phyloP scores from a whole-genome alignment of 2,329 filamentous ascomycete genomes.

The Cadophora sp. region DNA sequence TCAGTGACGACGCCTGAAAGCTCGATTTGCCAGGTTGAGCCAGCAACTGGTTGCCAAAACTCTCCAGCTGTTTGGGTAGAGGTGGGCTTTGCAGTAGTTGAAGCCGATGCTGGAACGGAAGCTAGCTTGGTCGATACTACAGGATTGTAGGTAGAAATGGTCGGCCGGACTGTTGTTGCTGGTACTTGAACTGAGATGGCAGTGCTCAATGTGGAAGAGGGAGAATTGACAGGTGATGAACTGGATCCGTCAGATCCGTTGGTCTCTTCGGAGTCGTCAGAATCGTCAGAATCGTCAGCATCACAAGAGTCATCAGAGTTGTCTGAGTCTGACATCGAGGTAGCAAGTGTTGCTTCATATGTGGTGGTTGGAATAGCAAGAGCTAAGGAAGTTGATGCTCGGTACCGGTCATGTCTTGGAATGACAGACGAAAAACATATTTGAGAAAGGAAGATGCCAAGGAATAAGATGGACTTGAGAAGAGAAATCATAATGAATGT shows the following conservation, averaged over 20 bases:
- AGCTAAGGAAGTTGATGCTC: neutral
- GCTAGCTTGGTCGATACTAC: neutral
- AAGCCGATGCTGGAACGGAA: neutral
- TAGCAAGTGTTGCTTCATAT: neutral
- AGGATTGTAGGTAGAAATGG: neutral
- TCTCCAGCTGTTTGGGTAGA: slow-evolving; percentile 13
- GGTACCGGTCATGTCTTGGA: slow-evolving; percentile 9
- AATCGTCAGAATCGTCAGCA: neutral
- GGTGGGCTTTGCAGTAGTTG: neutral
- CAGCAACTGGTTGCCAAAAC: slow-evolving; percentile 28
- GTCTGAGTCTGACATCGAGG: neutral
- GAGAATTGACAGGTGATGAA: neutral
- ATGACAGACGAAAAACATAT: slow-evolving; percentile 22
- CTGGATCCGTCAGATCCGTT: neutral
- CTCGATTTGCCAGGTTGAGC: slow-evolving; percentile 31
- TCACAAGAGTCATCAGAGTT: neutral
- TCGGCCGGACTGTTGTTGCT: neutral
- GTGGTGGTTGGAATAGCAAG: slow-evolving; percentile 5
- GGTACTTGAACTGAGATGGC: neutral
- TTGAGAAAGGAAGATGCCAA: slow-evolving; percentile 20
- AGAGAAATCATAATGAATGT: slow-evolving; percentile 25
- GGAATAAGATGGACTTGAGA: slow-evolving; percentile 20
- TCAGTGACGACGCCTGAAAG: slow-evolving; percentile 21
- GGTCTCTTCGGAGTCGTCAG: slow-evolving; percentile 6
- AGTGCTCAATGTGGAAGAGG: slow-evolving; percentile 1